Evolutionary conservation across 2,329 filamentous ascomycete genomes (phyloP).

Genomic region (Alternaria dauci): DNA sequence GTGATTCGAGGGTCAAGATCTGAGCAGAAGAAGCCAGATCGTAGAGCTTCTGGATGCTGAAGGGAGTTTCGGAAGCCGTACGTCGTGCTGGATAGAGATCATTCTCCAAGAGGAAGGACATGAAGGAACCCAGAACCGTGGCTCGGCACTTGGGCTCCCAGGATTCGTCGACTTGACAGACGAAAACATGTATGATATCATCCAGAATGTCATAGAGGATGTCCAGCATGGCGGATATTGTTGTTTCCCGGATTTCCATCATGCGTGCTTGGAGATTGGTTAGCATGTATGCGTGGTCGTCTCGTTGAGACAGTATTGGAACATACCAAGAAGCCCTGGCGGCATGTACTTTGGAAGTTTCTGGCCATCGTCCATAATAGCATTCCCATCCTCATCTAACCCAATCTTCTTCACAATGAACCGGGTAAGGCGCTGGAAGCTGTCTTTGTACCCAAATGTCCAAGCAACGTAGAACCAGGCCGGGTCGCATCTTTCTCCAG

Average conservation of each 20-base stretch:
- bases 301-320: background rate
- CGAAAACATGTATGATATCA: conserved; percentile 13
- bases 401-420: conserved; percentile 14
- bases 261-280: conserved; percentile 9
- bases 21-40: conserved; percentile 2
- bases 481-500: conserved; percentile 7
- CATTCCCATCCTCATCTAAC: conserved; percentile 5
- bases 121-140: conserved; percentile 8
- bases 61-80: conserved; percentile 10
- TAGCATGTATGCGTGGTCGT: background rate
- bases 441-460: conserved; percentile 28
- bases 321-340: conserved; percentile 18
- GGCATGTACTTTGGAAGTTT: conserved; percentile 15
- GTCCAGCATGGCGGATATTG: conserved; percentile 10
- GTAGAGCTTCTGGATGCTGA: conserved; percentile 14
- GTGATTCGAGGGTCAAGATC: conserved; percentile 12
- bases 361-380: conserved; percentile 2
- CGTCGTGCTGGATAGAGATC: conserved; percentile 15
- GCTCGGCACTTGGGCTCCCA: conserved; percentile 12
- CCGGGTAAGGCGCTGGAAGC: conserved; percentile 15
- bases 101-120: conserved; percentile 14
- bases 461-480: conserved; percentile 25
- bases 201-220: conserved; percentile 10
- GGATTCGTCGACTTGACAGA: conserved; percentile 12
- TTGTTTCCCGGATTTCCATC: conserved; percentile 11